Base-by-base conservation (phyloP, 2,329 filamentous ascomycete species). In the Didymella pomorum region DNA sequence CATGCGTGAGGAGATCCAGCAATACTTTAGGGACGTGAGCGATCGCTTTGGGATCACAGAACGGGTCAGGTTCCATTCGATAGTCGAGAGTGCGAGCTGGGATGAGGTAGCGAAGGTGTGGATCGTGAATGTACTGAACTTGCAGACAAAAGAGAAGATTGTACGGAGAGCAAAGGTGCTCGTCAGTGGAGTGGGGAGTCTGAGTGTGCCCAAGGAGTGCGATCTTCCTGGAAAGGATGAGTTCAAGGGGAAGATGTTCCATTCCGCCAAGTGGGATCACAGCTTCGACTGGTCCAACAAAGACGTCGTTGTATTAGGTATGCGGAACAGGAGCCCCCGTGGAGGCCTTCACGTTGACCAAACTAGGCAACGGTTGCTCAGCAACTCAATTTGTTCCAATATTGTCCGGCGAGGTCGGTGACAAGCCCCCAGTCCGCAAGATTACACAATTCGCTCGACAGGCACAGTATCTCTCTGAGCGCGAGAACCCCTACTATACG, bases 1-100 rank as follows among this genome's bases (percentile, higher is more conserved):
- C 0, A 75, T 80, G 0, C 82, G 82, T 0, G 75, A 76, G 0
- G 86, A 89, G 67, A 88, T 89, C 41, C 78, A 81, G 39, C 73
- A 76, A 2, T 88, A 88, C 59, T 78, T 88, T 25, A 74, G 79
- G 16, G 61, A 48, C 1, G 71, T 76, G 12, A 71, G 69, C 2
- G 68, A 76, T 39, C 60, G 66, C 26, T 75, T 74, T 49, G 54
- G 59, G 8, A 71, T 78, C 5, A 69, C 79, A 31, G 76, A 78
- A 45, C 80, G 81, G 56, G 74, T 84, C 45, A 77, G 78, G 56
- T 75, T 83, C 26, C 74, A 78, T 55, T 79, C 77, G 16, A 74
- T 77, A 51, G 80, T 83, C 0, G 68, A 79, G 29, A 77, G 76
- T 53, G 78, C 74, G 3, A 64, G 56, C 0, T 84, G 82, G 82